phyloP scores from a whole-genome alignment of 768 basidiomycete genomes.

The Rhodosporidiobolus sp. region DNA sequence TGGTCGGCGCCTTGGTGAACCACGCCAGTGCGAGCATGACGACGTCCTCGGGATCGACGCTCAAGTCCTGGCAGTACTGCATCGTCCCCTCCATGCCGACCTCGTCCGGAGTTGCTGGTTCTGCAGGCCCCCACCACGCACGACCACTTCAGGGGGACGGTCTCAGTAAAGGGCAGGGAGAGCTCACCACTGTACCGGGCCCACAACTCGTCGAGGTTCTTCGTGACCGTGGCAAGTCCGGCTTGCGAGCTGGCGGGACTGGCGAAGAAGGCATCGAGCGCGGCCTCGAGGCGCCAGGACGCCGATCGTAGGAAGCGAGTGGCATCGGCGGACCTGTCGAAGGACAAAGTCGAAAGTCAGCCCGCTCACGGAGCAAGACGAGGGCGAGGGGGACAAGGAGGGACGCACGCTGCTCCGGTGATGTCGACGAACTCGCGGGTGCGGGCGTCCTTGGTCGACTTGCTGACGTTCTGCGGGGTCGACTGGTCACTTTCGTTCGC shows the following conservation, averaged over 20 bases:
- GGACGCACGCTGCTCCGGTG: slow-evolving; percentile 39
- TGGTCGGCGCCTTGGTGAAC: slow-evolving; percentile 69
- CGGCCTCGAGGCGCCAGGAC: slow-evolving; percentile 35
- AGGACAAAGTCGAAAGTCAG: neutral
- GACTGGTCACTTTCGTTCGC: neutral
- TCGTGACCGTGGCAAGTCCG: neutral
- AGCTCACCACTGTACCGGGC: slow-evolving; percentile 65
- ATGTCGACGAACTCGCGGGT: slow-evolving; percentile 40
- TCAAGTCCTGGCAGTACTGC: slow-evolving; percentile 66
- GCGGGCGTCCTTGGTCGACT: slow-evolving; percentile 37
- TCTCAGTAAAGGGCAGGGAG: neutral
- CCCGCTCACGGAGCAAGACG: neutral
- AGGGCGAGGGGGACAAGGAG: neutral
- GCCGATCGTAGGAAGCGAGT: slow-evolving; percentile 28
- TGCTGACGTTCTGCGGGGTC: slow-evolving; percentile 20
- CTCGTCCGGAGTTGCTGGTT: slow-evolving; percentile 54
- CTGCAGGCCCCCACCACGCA: too few relatives aligned
- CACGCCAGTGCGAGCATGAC: slow-evolving; percentile 77
- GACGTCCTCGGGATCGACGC: slow-evolving; percentile 72
- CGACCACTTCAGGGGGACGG: too few relatives aligned
- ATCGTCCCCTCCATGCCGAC: slow-evolving; percentile 79
- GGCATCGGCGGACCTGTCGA: slow-evolving; percentile 33
- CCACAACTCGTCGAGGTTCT: slow-evolving; percentile 61
- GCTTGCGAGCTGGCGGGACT: slow-evolving; percentile 16
- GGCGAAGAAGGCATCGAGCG: slow-evolving; percentile 44